Evolutionary conservation across 805 yeast genomes (phyloP), one percentile per base, ranked within the genome.

Genomic region (Saturnispora diversa): DNA sequence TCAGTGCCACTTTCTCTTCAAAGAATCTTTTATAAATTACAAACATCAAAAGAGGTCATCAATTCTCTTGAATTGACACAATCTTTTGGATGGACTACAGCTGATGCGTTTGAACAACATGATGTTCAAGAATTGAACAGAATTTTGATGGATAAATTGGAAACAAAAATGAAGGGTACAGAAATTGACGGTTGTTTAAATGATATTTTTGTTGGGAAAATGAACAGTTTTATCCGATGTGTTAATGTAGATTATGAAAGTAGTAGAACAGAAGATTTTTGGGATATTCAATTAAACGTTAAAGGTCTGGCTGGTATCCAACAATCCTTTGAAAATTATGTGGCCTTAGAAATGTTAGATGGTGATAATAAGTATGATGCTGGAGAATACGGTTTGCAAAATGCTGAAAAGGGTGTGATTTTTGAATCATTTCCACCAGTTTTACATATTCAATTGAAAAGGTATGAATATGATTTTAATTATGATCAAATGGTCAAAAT

Each of bases 351-450:
- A 63, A 69, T 84, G 59, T 69, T 92, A 58, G 82, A 83, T 43
- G 99, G 97, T 24, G 98, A 92, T 55, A 92, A 92, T 59, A 92
- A 87, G 63, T 92, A 92, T 55, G 90, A 82, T 45, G 97, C 98
- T 1, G 87, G 84, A 25, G 88, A 79, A 27, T 74, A 62, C 58
- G 97, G 97, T 0, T 70, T 86, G 35, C 99, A 92, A 63, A 97
- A 87, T 61, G 97, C 98, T 9, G 81, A 82, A 53, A 92, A 92
- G 60, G 98, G 98, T 51, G 97, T 92, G 8, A 84, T 84, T 0
- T 92, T 92, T 58, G 81, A 83, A 56, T 72, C 76, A 9, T 83
- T 92, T 55, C 99, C 99, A 2, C 86, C 92, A 0, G 96, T 92
- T 4, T 67, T 92, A 44, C 97, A 92, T 60, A 66, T 92, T 42